A percentile compares a stretch with the other conserved stretches of the same genome.
phyloP scores from a whole-genome alignment of 352 stramenopile species.

The Phytophthora sojae region DNA sequence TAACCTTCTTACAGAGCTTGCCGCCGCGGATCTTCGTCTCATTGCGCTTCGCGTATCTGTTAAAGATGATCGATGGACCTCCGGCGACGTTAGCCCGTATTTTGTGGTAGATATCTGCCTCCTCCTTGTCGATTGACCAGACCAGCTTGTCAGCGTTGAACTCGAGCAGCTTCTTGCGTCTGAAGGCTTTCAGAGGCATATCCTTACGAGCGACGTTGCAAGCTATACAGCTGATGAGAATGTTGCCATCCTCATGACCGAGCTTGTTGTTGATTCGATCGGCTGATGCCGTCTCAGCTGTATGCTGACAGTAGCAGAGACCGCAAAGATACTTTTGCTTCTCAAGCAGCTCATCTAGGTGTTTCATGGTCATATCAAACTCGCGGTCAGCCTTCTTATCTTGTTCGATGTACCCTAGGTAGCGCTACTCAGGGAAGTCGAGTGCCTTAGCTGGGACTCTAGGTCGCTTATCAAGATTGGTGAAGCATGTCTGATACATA shows the following conservation, averaged over 20 bases:
- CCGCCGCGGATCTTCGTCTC: constrained; percentile 10
- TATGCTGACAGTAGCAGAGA: constrained; percentile 33
- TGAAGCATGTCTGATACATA: constrained; percentile 39
- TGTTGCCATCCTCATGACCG: constrained; percentile 25
- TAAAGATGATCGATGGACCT: constrained; percentile 1
- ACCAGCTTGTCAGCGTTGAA: constrained; percentile 8
- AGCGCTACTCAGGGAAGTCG: constrained; percentile 20
- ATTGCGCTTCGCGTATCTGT: constrained; percentile 18
- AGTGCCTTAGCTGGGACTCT: constrained; percentile 13
- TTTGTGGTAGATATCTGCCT: background rate
- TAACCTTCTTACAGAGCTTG: too few relatives aligned
- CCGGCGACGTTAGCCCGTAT: background rate
- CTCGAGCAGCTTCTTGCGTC: constrained; percentile 29
- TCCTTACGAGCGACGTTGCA: constrained; percentile 40
- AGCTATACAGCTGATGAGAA: constrained; percentile 25
- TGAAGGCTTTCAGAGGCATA: constrained; percentile 33
- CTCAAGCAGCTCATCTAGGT: constrained; percentile 26
- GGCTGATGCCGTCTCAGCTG: constrained; percentile 28
- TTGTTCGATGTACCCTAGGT: constrained; percentile 31
- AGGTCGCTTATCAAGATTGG: constrained; percentile 7
- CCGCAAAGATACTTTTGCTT: constrained; percentile 36
- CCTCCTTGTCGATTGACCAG: background rate
- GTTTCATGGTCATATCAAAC: constrained; percentile 29
- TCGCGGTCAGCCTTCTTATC: constrained; percentile 26
- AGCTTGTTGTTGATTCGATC: too few relatives aligned